Percentiles rank a stretch among this genome's conserved stretches.
These are phyloP conservation scores for Antitrichia curtipendula DNA, from an alignment of 225 moss, liverwort and hornwort species.

Conservation along the genomic window DNA sequence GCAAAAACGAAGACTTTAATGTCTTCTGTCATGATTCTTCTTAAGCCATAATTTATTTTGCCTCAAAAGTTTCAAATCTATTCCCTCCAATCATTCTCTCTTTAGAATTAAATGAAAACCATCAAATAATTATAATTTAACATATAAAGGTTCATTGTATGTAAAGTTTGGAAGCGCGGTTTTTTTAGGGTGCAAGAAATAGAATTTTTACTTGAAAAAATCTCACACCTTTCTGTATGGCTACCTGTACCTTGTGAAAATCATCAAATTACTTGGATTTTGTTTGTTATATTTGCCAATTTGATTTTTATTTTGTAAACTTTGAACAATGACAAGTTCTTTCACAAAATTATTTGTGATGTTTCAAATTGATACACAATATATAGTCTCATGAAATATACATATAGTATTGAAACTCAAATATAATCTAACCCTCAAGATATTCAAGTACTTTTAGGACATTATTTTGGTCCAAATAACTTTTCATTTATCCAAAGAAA, in stretches of 20 bases:
- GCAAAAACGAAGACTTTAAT: too few species aligned
- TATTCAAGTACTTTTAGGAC: not conserved
- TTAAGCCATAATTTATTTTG: too few species aligned
- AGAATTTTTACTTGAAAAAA: not conserved
- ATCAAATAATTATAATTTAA: too few species aligned
- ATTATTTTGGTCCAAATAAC: not conserved
- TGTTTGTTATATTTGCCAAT: not conserved
- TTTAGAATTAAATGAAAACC: too few species aligned
- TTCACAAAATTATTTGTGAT: not conserved
- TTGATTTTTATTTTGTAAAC: not conserved
- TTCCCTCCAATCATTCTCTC: too few species aligned
- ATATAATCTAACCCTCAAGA: not conserved
- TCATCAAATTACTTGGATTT: not conserved
- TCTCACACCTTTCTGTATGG: too few species aligned
- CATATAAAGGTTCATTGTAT: too few species aligned
- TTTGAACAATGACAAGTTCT: not conserved
- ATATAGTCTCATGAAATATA: not conserved
- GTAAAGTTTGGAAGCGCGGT: too few species aligned
- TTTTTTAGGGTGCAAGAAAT: not conserved
- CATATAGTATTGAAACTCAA: not conserved
- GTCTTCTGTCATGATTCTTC: too few species aligned
- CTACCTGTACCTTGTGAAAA: too few species aligned
- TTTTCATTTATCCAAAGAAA: not conserved
- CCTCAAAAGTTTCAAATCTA: too few species aligned
- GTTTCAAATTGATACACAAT: not conserved